Conservation (phyloP, 2,329 filamentous ascomycete species). For the Zasmidium citrigriseum region DNA sequence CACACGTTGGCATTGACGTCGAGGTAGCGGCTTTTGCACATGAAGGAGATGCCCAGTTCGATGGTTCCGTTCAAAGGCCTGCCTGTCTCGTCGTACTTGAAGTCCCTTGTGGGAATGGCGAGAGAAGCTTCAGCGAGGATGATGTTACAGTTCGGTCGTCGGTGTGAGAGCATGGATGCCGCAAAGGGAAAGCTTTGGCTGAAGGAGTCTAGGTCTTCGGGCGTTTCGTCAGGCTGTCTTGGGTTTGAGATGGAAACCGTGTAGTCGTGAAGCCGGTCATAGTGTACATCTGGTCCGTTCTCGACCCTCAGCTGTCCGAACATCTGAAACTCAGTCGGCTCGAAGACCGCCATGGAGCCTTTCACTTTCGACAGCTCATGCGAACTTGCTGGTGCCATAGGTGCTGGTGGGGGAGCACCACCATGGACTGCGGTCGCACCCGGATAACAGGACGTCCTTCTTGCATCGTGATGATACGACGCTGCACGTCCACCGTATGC, state of each 20-base stretch:
- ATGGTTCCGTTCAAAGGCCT: slow-evolving; percentile 16
- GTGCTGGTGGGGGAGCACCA: background rate
- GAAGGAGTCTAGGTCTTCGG: slow-evolving; percentile 26
- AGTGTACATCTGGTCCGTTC: slow-evolving; percentile 24
- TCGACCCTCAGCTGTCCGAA: slow-evolving; percentile 38
- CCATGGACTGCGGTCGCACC: background rate
- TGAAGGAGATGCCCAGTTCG: slow-evolving; percentile 34
- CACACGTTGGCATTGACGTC: slow-evolving; percentile 20
- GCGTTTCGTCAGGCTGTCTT: slow-evolving; percentile 29
- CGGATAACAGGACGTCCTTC: slow-evolving; percentile 26
- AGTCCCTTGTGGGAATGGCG: slow-evolving; percentile 41
- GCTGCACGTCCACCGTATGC: slow-evolving; percentile 12
- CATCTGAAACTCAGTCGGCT: slow-evolving; percentile 42
- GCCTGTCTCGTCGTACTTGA: slow-evolving; percentile 36
- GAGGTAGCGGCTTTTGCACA: slow-evolving; percentile 29
- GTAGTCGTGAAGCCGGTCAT: slow-evolving; percentile 40
- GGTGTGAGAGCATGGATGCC: slow-evolving; percentile 25
- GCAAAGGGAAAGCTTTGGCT: slow-evolving; percentile 33
- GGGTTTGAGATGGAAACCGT: slow-evolving; percentile 36
- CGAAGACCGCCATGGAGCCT: slow-evolving; percentile 25
- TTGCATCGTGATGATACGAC: slow-evolving; percentile 1
- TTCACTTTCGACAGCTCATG: slow-evolving; percentile 22
- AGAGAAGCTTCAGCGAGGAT: slow-evolving; percentile 45
- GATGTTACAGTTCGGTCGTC: slow-evolving; percentile 36
- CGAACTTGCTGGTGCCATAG: slow-evolving; percentile 4